These are phyloP conservation scores for Cymbopogon citratus DNA, from an alignment of 176 grass and related monocot genomes.

Conservation along the genomic window DNA sequence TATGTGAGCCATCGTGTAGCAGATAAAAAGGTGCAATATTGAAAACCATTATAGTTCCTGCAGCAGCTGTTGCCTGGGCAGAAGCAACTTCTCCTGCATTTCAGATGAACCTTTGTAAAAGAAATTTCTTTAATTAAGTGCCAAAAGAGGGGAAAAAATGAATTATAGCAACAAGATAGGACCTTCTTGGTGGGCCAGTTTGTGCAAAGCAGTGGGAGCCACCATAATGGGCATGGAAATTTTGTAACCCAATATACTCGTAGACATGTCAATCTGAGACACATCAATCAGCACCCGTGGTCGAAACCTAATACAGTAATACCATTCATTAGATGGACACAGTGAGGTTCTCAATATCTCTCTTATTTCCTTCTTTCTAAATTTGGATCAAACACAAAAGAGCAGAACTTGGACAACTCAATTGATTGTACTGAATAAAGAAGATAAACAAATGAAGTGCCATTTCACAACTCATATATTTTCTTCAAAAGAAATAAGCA, in stretches of 20 bases:
- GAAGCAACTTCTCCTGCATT: constrained; percentile 82
- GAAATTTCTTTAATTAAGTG: not conserved
- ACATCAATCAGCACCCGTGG: constrained; percentile 76
- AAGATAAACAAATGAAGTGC: not conserved
- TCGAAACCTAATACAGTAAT: constrained; percentile 55
- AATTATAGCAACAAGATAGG: not conserved
- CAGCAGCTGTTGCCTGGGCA: constrained; percentile 69
- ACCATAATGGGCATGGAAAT: constrained; percentile 96
- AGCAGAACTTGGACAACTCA: not conserved
- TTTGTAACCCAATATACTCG: constrained; percentile 61
- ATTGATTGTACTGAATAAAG: not conserved
- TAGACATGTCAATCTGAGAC: constrained; percentile 52
- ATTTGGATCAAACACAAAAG: not conserved
- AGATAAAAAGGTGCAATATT: not conserved
- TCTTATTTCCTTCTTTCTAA: not conserved
- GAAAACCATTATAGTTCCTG: constrained; percentile 79
- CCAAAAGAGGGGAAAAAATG: not conserved
- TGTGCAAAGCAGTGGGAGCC: constrained; percentile 81
- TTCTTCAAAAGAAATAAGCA: not conserved
- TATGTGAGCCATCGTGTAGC: not conserved
- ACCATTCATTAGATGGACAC: not conserved
- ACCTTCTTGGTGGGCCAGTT: constrained; percentile 94
- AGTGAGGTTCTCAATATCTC: not conserved
- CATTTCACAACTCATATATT: not conserved
- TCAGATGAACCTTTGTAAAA: not conserved